These are phyloP conservation scores for Pseudonectria foliicola DNA, from an alignment of 2,329 filamentous ascomycete genomes.

Conservation along the genomic window DNA sequence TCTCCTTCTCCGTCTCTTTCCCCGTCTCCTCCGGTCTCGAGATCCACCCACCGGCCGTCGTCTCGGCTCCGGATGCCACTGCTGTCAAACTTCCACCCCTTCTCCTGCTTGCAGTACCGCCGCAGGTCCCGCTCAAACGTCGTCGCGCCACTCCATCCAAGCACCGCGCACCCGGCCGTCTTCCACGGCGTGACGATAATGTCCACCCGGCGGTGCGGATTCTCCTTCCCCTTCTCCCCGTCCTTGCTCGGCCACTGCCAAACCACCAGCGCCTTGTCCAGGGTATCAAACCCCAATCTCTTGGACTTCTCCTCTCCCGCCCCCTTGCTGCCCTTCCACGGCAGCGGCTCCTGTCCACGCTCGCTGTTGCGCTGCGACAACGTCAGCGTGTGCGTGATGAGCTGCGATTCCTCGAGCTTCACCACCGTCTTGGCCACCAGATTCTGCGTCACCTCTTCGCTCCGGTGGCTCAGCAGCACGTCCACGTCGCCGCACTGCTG, in stretches of 20 bases:
- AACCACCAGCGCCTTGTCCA: constrained; percentile 88
- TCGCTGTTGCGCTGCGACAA: constrained; percentile 64
- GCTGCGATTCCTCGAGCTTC: constrained; percentile 59
- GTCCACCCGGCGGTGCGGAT: constrained; percentile 76
- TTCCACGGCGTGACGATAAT: constrained; percentile 88
- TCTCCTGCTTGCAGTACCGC: constrained; percentile 66
- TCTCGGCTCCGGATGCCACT: constrained; percentile 68
- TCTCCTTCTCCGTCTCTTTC: constrained; percentile 50
- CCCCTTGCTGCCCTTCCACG: constrained; percentile 41
- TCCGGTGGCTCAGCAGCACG: constrained; percentile 71
- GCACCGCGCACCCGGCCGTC: constrained; percentile 77
- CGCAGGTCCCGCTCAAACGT: constrained; percentile 86
- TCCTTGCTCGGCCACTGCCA: constrained; percentile 55
- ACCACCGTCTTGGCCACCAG: constrained; percentile 66
- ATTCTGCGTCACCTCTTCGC: constrained; percentile 59
- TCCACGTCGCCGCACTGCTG: constrained; percentile 72
- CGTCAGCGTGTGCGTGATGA: constrained; percentile 76
- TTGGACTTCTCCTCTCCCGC: too few species aligned
- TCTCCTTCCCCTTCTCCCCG: constrained; percentile 2
- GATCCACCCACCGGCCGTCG: constrained; percentile 63
- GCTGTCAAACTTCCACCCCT: constrained; percentile 80
- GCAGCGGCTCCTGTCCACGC: constrained; percentile 56
- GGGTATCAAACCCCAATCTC: constrained; percentile 70
- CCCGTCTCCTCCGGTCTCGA: constrained; percentile 45
- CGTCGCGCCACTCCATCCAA: constrained; percentile 83